A percentile compares a stretch with the other conserved stretches of the same genome.
phyloP scores from a whole-genome alignment of 352 stramenopile species.

The Pythium diclinum region DNA sequence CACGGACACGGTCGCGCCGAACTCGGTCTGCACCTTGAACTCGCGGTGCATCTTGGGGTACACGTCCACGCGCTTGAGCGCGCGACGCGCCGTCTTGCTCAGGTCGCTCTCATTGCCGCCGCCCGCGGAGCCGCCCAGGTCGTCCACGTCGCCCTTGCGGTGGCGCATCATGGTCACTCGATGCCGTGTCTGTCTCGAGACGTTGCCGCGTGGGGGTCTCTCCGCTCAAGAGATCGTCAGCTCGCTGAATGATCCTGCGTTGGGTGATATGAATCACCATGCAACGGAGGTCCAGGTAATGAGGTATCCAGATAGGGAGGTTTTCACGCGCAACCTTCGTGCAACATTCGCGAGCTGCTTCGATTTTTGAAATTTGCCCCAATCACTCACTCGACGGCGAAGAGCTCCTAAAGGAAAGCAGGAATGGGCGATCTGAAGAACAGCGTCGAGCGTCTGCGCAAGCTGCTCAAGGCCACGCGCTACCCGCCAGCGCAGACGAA shows the following conservation, averaged over 20 bases:
- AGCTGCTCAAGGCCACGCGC: slow-evolving; percentile 47
- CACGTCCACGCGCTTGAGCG: slow-evolving; percentile 84
- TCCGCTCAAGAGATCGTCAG: neutral
- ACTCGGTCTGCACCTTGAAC: slow-evolving; percentile 94
- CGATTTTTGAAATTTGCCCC: neutral
- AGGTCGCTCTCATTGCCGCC: slow-evolving; percentile 35
- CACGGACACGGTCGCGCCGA: slow-evolving; percentile 87
- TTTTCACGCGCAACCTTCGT: slow-evolving; percentile 18
- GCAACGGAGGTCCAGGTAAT: neutral
- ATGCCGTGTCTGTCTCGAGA: neutral
- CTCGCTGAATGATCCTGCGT: neutral
- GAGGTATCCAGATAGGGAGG: neutral
- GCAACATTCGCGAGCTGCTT: slow-evolving; percentile 6
- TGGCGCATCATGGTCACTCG: slow-evolving; percentile 45
- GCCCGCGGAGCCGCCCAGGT: slow-evolving; percentile 27
- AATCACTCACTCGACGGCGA: neutral
- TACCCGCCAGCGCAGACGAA: slow-evolving; percentile 45
- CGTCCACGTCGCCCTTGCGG: slow-evolving; percentile 65
- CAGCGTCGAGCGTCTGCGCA: slow-evolving; percentile 50
- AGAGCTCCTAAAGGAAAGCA: neutral
- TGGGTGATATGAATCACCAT: neutral
- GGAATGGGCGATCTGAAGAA: slow-evolving; percentile 49
- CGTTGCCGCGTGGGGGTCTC: slow-evolving; percentile 1
- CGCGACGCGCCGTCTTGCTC: slow-evolving; percentile 47
- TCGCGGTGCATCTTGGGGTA: slow-evolving; percentile 96